Conservation (phyloP, 2,329 filamentous ascomycete species). For the Stagonosporopsis cucurbitacearum region DNA sequence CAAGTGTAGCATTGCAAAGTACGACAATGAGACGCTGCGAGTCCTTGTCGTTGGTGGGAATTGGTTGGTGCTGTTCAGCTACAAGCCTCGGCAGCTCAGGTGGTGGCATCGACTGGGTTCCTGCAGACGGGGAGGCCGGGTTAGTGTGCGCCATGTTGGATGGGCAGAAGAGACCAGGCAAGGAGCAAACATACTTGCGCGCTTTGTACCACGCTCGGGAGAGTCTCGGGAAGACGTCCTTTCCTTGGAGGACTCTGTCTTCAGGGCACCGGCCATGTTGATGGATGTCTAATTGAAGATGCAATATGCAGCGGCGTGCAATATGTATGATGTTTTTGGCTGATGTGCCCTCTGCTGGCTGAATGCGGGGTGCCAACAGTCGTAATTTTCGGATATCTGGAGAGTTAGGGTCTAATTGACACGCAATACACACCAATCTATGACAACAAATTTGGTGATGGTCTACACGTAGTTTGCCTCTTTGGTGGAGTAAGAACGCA, state of each 20-base stretch:
- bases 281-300: constrained; percentile 1
- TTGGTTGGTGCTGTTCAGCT: constrained; percentile 88
- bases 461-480: not conserved
- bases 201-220: constrained; percentile 45
- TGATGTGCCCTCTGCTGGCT: not conserved
- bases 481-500: not conserved
- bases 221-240: constrained; percentile 41
- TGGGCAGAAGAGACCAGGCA: constrained; percentile 11
- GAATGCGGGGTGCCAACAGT: constrained; percentile 1
- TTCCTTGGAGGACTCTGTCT: constrained; percentile 30
- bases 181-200: constrained; percentile 43
- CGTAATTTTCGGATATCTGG: constrained; percentile 2
- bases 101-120: constrained; percentile 90
- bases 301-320: not conserved
- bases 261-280: constrained; percentile 30
- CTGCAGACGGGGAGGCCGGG: constrained; percentile 29
- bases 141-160: constrained; percentile 33
- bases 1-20: constrained; percentile 93
- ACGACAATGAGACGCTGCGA: constrained; percentile 92
- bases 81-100: constrained; percentile 89
- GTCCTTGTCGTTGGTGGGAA: constrained; percentile 85
- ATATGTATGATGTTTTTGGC: not conserved
- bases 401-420: constrained; percentile 15
- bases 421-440: constrained; percentile 17
- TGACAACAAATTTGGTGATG: constrained; percentile 1